These are phyloP conservation scores for Talaromyces wortmannii DNA, from an alignment of 495 filamentous ascomycete species.

Conservation along the genomic window DNA sequence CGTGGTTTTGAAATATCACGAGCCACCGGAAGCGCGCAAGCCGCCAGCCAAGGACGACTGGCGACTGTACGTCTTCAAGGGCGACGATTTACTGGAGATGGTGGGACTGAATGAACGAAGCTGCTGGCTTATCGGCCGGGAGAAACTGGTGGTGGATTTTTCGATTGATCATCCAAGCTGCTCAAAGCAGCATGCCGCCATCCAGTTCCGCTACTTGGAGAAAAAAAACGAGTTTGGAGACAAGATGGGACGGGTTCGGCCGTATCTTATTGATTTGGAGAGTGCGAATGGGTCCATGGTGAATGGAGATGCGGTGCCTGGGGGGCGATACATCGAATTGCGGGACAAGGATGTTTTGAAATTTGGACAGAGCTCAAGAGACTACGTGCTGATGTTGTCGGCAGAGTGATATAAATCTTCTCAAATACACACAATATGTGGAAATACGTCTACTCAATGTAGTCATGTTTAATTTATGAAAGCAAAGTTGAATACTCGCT, in stretches of 20 bases:
- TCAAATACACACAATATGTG: too few species aligned
- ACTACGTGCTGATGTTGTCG: slow-evolving; percentile 76
- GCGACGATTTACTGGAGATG: slow-evolving; percentile 68
- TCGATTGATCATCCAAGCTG: slow-evolving; percentile 83
- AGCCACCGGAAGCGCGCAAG: slow-evolving; percentile 88
- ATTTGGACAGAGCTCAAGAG: slow-evolving; percentile 81
- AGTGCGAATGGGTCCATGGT: slow-evolving; percentile 87
- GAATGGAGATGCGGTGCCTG: slow-evolving; percentile 66
- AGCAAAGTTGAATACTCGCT: background rate
- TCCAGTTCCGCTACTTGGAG: slow-evolving; percentile 84
- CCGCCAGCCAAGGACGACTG: slow-evolving; percentile 70
- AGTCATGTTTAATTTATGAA: background rate
- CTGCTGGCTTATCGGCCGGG: slow-evolving; percentile 88
- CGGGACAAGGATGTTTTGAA: slow-evolving; percentile 80
- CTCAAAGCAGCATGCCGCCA: slow-evolving; percentile 89
- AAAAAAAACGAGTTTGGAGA: slow-evolving; percentile 84
- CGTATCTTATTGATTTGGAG: slow-evolving; percentile 89
- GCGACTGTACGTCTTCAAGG: slow-evolving; percentile 94
- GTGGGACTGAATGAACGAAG: slow-evolving; percentile 66
- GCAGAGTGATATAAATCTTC: slow-evolving; percentile 7
- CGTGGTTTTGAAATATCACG: slow-evolving; percentile 89
- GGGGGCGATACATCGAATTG: slow-evolving; percentile 76
- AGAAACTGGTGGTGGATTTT: slow-evolving; percentile 72
- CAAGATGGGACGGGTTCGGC: slow-evolving; percentile 71
- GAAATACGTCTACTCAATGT: too few species aligned